phyloP scores from a whole-genome alignment of 768 basidiomycete genomes.

The Tylopilus intermedius region DNA sequence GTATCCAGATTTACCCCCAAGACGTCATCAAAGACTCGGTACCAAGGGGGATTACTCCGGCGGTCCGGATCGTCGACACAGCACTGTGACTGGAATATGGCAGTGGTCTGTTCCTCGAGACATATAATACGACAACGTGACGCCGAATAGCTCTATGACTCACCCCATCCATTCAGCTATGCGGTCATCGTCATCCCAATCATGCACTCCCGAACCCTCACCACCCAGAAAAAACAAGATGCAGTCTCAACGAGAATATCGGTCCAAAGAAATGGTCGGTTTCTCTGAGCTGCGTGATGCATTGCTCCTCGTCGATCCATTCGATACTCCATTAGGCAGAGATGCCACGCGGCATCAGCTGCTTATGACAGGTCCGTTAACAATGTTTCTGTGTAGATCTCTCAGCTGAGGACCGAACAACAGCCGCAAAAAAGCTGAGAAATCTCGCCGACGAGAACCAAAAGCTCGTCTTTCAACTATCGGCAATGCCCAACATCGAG shows the following conservation, averaged over 20 bases:
- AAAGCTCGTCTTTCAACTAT: slow-evolving; percentile 13
- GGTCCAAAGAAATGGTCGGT: slow-evolving; percentile 28
- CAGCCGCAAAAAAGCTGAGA: slow-evolving; percentile 48
- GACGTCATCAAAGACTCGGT: background rate
- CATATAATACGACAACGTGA: slow-evolving; percentile 15
- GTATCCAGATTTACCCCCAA: no score
- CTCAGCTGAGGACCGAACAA: slow-evolving; percentile 4
- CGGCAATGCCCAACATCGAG: slow-evolving; percentile 5
- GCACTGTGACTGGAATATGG: slow-evolving; percentile 5
- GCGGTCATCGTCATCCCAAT: slow-evolving; percentile 13
- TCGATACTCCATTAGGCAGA: slow-evolving; percentile 21
- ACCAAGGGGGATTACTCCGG: background rate
- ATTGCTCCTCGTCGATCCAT: slow-evolving; percentile 22
- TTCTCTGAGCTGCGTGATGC: slow-evolving; percentile 29
- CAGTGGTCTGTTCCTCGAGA: background rate
- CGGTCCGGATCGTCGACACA: background rate
- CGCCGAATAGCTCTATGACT: slow-evolving; percentile 5
- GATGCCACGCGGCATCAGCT: slow-evolving; percentile 29
- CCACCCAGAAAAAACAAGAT: slow-evolving; percentile 20
- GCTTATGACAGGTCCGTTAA: slow-evolving; percentile 20
- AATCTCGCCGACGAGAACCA: slow-evolving; percentile 24
- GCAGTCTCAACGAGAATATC: slow-evolving; percentile 28
- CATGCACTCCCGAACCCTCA: background rate
- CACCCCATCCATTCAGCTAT: slow-evolving; percentile 10
- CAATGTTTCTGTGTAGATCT: background rate